Evolutionary conservation across 129 eudicot species (phyloP), one percentile per base, ranked within the genome.

Genomic region (Cynara cardunculus): DNA sequence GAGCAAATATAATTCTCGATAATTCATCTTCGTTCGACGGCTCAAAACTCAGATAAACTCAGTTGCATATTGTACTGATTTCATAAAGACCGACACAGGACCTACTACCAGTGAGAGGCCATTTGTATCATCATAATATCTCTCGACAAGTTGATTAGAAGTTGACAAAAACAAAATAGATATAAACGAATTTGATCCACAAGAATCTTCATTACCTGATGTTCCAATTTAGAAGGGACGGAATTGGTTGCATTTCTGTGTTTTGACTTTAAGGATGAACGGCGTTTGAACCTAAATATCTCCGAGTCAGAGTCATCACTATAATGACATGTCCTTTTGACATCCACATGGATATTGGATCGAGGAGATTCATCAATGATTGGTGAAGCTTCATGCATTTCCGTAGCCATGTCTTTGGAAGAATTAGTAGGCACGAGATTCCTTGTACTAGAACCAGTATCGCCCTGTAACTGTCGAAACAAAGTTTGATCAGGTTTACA

Each of bases 261-360:
- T 21, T 82, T 89, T 39, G 85, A 83, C 78, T 89, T 92, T 27
- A 82, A 22, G 25, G 94, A 85, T 80, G 99, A 91, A 3, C 98
- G 89, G 2, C 98, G 89, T 81, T 96, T 96, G 77, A 96, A 89
- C 85, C 98, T 87, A 80, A 89, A 92, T 76, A 96, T 80, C 83
- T 93, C 99, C 8, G 98, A 89, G 90, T 96, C 99, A 49, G 99
- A 92, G 80, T 89, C 95, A 31, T 96, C 99, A 16, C 91, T 86
- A 53, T 88, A 89, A 61, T 90, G 90, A 79, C 86, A 73, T 34
- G 76, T 80, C 18, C 46, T 62, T 80, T 83, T 83, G 62, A 64
- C 85, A 72, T 84, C 95, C 31, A 62, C 70, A 7, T 78, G 88
- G 84, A 28, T 35, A 39, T 53, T 72, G 18, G 49, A 77, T 44